Evolutionary conservation across 2,329 filamentous ascomycete genomes (phyloP), one percentile per base, ranked within the genome.

Genomic region (Arthrobotrys entomopaga): DNA sequence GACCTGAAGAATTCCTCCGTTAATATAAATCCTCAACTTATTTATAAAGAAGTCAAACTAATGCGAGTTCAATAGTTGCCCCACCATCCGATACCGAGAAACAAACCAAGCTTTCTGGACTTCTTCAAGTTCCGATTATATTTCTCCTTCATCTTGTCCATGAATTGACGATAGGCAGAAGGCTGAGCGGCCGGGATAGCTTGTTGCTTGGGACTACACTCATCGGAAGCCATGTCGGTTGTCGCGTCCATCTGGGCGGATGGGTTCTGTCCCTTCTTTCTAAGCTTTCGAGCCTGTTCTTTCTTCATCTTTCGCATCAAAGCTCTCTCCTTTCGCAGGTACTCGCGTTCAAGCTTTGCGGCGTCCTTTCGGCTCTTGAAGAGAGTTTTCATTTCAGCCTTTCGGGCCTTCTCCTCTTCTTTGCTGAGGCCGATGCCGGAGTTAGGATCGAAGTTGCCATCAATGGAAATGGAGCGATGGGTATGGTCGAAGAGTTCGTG

Each of bases 51-150:
- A 53, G 3, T 26, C 15, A 40, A 19, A 22, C 3, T 13, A 7
- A 16, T 7, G 8, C 38, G 29, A n/a, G n/a, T 34, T 58, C 29
- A 70, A 26, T 49, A 69, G 54, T 63, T 70, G 10, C 65, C 58
- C 65, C 65, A 70, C 24, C 52, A 58, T 11, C 65, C 65, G 24
- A 63, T 24, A 10, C 65, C 57, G 11, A 70, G 57, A 26, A 70
- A n/a, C 10, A 70, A 48, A 0, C 65, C 65, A 2, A 15, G 29
- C 10, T 63, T 70, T 29, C 46, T 70, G 16, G 13, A 50, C n/a
- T n/a, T 15, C 43, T 43, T 63, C 26, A 57, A 16, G 46, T 57
- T 63, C 15, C 26, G 29, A 8, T 57, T 57, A 8, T n/a, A 40
- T 3, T 54, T 49, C 7, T 16, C 40, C 15, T 29, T 70, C 42